phyloP scores from a whole-genome alignment of 2,329 filamentous ascomycete species.

The Phialophora verrucosa region DNA sequence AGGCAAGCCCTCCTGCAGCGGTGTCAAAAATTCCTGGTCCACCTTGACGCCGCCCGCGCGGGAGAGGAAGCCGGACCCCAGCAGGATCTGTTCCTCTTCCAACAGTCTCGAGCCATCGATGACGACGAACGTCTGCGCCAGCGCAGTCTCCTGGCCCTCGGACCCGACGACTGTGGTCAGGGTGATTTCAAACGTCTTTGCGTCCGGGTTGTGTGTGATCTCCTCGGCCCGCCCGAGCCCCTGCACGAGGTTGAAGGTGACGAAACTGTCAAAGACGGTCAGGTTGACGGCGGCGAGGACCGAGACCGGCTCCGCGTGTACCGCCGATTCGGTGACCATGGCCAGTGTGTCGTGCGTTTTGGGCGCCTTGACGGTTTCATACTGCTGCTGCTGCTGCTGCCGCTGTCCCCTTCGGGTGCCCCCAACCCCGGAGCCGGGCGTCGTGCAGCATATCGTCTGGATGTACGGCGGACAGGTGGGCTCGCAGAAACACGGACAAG shows the following conservation, averaged over 20 bases:
- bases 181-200: slow-evolving; percentile 85
- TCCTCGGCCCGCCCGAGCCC: slow-evolving; percentile 24
- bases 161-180: slow-evolving; percentile 85
- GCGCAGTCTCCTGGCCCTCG: slow-evolving; percentile 83
- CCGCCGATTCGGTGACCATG: slow-evolving; percentile 19
- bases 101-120: slow-evolving; percentile 28
- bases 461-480: slow-evolving; percentile 26
- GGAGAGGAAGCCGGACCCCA: slow-evolving; percentile 24
- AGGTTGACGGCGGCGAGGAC: slow-evolving; percentile 26
- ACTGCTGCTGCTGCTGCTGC: not conserved
- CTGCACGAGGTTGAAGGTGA: slow-evolving; percentile 32
- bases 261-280: slow-evolving; percentile 28
- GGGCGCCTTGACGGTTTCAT: not conserved
- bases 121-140: slow-evolving; percentile 33
- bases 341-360: slow-evolving; percentile 17
- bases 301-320: slow-evolving; percentile 19
- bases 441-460: slow-evolving; percentile 30
- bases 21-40: slow-evolving; percentile 14
- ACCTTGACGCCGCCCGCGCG: slow-evolving; percentile 8
- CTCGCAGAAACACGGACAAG: slow-evolving; percentile 25
- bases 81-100: slow-evolving; percentile 29
- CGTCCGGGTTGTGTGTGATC: slow-evolving; percentile 12
- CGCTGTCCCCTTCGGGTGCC: not conserved
- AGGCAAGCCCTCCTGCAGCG: slow-evolving; percentile 19
- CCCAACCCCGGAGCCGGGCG: slow-evolving; percentile 10